Evolutionary conservation across 805 yeast genomes (phyloP).

Genomic region (Lachancea quebecensis): DNA sequence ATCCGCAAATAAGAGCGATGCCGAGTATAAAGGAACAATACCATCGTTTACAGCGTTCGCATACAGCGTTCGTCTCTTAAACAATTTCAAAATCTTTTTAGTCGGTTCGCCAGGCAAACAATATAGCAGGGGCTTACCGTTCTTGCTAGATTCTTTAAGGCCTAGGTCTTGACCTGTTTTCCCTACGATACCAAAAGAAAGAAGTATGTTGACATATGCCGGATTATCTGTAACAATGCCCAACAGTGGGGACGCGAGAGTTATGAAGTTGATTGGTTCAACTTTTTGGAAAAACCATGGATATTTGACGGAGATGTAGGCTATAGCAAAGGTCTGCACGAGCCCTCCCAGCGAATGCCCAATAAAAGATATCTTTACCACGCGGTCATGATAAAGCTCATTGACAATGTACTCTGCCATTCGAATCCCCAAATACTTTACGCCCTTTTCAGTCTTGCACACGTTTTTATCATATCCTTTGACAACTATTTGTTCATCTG

Average conservation of each 20-base stretch:
- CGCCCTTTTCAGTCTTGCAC: slow-evolving; percentile 74
- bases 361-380: slow-evolving; percentile 57
- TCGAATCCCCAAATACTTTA: slow-evolving; percentile 63
- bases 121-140: slow-evolving; percentile 48
- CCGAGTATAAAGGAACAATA: slow-evolving; percentile 70
- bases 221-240: slow-evolving; percentile 80
- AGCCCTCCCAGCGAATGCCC: slow-evolving; percentile 80
- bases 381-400: slow-evolving; percentile 37
- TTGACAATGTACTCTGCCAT: slow-evolving; percentile 60
- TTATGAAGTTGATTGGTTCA: slow-evolving; percentile 59
- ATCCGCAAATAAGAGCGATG: slow-evolving; percentile 62
- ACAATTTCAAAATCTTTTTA: slow-evolving; percentile 47
- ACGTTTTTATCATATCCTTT: slow-evolving; percentile 65
- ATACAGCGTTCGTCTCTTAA: slow-evolving; percentile 61
- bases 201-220: slow-evolving; percentile 57
- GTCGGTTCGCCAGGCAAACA: slow-evolving; percentile 65
- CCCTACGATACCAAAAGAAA: slow-evolving; percentile 71
- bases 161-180: slow-evolving; percentile 77
- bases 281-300: slow-evolving; percentile 61
- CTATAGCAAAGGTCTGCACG: slow-evolving; percentile 70
- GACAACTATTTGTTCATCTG: slow-evolving; percentile 45
- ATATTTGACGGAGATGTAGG: slow-evolving; percentile 58
- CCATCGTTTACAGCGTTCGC: slow-evolving; percentile 78
- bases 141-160: slow-evolving; percentile 38
- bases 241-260: slow-evolving; percentile 67